Evolutionary conservation across 2,329 filamentous ascomycete genomes (phyloP).

Genomic region (Botryotinia globosa): DNA sequence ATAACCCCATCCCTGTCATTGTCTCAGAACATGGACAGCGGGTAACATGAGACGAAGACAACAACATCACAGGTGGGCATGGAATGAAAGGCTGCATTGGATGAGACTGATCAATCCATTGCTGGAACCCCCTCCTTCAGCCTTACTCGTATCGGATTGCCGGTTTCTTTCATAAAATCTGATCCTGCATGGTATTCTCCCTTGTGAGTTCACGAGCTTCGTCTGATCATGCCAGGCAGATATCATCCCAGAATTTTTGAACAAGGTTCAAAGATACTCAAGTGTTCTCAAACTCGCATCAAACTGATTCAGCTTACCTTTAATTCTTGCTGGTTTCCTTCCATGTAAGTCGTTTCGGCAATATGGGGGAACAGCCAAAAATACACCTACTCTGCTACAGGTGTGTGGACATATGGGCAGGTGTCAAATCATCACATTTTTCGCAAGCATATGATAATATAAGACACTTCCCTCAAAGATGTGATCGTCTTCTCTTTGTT

Average conservation of each 20-base stretch:
- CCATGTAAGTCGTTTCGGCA: not conserved
- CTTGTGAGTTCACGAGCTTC: not conserved
- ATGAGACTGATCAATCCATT: not conserved
- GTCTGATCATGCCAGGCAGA: not conserved
- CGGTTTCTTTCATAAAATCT: not conserved
- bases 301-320: not conserved
- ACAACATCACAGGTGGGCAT: not conserved
- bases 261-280: not conserved
- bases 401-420: not conserved
- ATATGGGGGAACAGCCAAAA: not conserved
- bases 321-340: not conserved
- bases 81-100: constrained; percentile 6
- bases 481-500: too few relatives aligned
- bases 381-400: not conserved
- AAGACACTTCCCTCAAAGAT: not conserved
- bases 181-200: not conserved
- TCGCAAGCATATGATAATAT: not conserved
- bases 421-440: not conserved
- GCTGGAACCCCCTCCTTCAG: too few relatives aligned
- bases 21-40: constrained; percentile 2
- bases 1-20: not conserved
- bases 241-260: not conserved
- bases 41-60: constrained; percentile 12
- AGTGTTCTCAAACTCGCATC: not conserved
- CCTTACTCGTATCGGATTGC: not conserved